phyloP scores from a whole-genome alignment of 176 grass and related monocot genomes.

The Oryza meyeriana region DNA sequence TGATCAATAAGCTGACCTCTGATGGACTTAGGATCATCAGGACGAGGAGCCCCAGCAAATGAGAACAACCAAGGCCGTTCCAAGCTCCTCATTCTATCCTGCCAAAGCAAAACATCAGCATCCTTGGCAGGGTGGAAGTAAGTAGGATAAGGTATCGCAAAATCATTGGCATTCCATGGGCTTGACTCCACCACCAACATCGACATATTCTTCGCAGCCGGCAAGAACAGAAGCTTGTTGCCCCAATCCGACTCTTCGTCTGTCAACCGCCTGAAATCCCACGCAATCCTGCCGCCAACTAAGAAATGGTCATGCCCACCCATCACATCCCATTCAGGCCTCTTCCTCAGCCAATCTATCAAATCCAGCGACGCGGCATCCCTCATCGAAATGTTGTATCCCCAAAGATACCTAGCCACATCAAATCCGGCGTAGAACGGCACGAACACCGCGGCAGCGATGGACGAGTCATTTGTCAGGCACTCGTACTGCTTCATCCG shows the following conservation, averaged over 20 bases:
- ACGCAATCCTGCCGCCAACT: slow-evolving; percentile 85
- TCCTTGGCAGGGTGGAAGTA: slow-evolving; percentile 95
- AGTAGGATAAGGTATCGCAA: slow-evolving; percentile 83
- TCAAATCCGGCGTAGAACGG: slow-evolving; percentile 96
- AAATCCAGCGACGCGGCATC: slow-evolving; percentile 86
- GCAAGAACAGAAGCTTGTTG: slow-evolving; percentile 85
- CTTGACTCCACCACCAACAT: slow-evolving; percentile 97
- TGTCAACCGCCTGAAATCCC: slow-evolving; percentile 90
- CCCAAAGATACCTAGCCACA: slow-evolving; percentile 85
- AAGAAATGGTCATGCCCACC: slow-evolving; percentile 91
- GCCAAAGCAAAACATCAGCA: slow-evolving; percentile 79
- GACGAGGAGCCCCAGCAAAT: slow-evolving; percentile 88
- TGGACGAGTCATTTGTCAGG: slow-evolving; percentile 76
- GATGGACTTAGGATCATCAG: slow-evolving; percentile 82
- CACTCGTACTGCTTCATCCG: slow-evolving; percentile 98
- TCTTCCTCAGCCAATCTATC: slow-evolving; percentile 78
- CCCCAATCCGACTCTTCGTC: slow-evolving; percentile 81
- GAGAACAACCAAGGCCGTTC: slow-evolving; percentile 84
- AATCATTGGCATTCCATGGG: slow-evolving; percentile 95
- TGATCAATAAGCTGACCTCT: slow-evolving; percentile 82
- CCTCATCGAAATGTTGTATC: slow-evolving; percentile 67
- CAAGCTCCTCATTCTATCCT: slow-evolving; percentile 90
- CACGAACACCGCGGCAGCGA: slow-evolving; percentile 87
- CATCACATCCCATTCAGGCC: slow-evolving; percentile 90
- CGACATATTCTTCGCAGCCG: slow-evolving; percentile 87